Percentiles rank a stretch among this genome's conserved stretches.
Conservation (phyloP, 352 stramenopile genomes). For the Aphanomyces euteiches region DNA sequence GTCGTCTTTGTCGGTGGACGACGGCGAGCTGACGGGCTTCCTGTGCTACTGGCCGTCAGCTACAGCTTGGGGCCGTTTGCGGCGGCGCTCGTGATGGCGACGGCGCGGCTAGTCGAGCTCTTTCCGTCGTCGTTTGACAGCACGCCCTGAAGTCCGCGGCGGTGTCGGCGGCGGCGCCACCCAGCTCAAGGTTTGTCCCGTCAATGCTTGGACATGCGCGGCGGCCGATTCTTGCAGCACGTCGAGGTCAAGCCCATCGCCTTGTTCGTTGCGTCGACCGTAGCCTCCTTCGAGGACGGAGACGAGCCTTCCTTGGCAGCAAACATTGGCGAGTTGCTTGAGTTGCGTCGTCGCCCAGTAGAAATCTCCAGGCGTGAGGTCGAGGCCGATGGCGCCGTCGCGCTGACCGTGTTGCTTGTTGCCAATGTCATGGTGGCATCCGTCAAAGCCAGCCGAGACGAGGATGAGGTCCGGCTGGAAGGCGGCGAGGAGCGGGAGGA, state of each 20-base stretch:
- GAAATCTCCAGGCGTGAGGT: constrained; percentile 45
- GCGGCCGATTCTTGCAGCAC: constrained; percentile 19
- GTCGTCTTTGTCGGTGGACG: too few relatives aligned
- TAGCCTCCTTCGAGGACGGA: constrained; percentile 88
- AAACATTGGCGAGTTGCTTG: constrained; percentile 76
- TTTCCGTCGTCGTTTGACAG: too few relatives aligned
- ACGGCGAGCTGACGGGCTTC: too few relatives aligned
- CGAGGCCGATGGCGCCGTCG: constrained; percentile 35
- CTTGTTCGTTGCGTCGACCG: constrained; percentile 34
- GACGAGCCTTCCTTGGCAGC: constrained; percentile 81
- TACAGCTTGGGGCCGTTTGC: too few relatives aligned
- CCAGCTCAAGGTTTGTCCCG: background rate
- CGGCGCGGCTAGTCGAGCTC: too few relatives aligned
- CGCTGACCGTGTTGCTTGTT: constrained; percentile 49
- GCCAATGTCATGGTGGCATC: constrained; percentile 53
- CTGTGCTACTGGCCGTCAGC: too few relatives aligned
- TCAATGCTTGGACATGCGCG: constrained; percentile 17
- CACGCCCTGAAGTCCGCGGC: too few relatives aligned
- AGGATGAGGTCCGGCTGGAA: constrained; percentile 69
- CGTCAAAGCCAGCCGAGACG: constrained; percentile 59
- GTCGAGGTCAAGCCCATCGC: constrained; percentile 22
- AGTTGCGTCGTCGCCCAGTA: constrained; percentile 53
- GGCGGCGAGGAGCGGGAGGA: constrained; percentile 58
- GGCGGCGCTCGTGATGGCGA: too few relatives aligned
- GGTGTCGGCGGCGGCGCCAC: too few relatives aligned